phyloP scores from a whole-genome alignment of 805 yeast species.

The Candida orba region DNA sequence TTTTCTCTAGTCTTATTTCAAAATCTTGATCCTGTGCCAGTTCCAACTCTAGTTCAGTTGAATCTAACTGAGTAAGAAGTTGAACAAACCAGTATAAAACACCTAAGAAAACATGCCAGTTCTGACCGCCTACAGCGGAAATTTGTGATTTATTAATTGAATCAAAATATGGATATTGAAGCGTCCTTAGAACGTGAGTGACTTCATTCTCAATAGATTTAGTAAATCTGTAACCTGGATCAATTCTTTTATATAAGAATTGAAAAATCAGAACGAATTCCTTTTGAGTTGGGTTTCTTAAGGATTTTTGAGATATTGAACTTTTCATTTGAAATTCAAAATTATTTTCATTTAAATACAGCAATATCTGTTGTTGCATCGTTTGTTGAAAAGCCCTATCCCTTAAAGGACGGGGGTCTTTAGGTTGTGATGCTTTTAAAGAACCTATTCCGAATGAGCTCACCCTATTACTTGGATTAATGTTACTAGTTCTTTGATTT shows the following conservation, averaged over 20 bases:
- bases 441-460: constrained; percentile 22
- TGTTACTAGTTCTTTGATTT: constrained; percentile 5
- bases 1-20: constrained; percentile 32
- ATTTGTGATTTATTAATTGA: constrained; percentile 78
- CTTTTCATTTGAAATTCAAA: constrained; percentile 74
- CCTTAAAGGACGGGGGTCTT: constrained; percentile 73
- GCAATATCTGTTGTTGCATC: constrained; percentile 61
- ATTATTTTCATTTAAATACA: constrained; percentile 52
- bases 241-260: constrained; percentile 69
- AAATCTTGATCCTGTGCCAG: constrained; percentile 21
- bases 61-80: constrained; percentile 38
- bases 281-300: constrained; percentile 78
- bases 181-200: constrained; percentile 51
- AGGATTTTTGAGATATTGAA: constrained; percentile 54
- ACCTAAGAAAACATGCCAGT: constrained; percentile 80
- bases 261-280: constrained; percentile 75
- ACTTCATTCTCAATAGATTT: constrained; percentile 72
- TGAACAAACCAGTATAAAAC: constrained; percentile 78
- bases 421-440: constrained; percentile 19
- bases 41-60: constrained; percentile 21
- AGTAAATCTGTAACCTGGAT: constrained; percentile 68
- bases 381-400: constrained; percentile 61
- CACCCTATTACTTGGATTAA: constrained; percentile 12
- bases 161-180: constrained; percentile 77
- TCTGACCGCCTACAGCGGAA: constrained; percentile 85